Evolutionary conservation across 306 rosid species (phyloP).

Genomic region (Cercis canadensis): DNA sequence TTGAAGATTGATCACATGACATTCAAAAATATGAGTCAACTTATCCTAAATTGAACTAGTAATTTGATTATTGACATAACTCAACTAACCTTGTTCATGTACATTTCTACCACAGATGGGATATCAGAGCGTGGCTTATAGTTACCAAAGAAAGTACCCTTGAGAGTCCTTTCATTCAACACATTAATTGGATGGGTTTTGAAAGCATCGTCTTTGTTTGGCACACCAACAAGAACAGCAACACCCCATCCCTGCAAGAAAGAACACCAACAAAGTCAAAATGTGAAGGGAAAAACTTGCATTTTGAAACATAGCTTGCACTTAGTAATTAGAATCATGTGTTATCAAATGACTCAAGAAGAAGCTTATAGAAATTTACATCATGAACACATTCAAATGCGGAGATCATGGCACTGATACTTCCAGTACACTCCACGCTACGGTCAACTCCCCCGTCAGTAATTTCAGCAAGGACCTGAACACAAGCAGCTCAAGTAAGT

Average conservation of each 20-base stretch:
- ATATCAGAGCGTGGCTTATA: slow-evolving; percentile 49
- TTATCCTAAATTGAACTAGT: background rate
- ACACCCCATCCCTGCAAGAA: slow-evolving; percentile 53
- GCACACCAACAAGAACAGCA: slow-evolving; percentile 54
- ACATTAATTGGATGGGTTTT: slow-evolving; percentile 43
- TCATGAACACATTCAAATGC: slow-evolving; percentile 57
- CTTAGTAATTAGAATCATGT: background rate
- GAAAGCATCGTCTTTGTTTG: slow-evolving; percentile 40
- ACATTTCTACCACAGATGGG: slow-evolving; percentile 48
- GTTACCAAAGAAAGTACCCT: slow-evolving; percentile 52
- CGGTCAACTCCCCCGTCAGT: slow-evolving; percentile 57
- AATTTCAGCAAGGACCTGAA: slow-evolving; percentile 49
- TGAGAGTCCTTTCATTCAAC: slow-evolving; percentile 42
- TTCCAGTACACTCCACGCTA: slow-evolving; percentile 53
- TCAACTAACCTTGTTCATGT: slow-evolving; percentile 44
- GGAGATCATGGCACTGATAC: slow-evolving; percentile 43
- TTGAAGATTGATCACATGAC: too few relatives aligned
- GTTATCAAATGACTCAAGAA: background rate
- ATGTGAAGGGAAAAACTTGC: too few relatives aligned
- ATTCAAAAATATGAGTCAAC: too few relatives aligned
- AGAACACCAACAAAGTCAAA: too few relatives aligned
- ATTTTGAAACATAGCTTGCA: too few relatives aligned
- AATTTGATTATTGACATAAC: too few relatives aligned
- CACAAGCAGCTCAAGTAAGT: too few relatives aligned
- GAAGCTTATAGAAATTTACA: slow-evolving; percentile 9